Evolutionary conservation across 495 filamentous ascomycete species (phyloP).

Genomic region (Penicillium daleae): DNA sequence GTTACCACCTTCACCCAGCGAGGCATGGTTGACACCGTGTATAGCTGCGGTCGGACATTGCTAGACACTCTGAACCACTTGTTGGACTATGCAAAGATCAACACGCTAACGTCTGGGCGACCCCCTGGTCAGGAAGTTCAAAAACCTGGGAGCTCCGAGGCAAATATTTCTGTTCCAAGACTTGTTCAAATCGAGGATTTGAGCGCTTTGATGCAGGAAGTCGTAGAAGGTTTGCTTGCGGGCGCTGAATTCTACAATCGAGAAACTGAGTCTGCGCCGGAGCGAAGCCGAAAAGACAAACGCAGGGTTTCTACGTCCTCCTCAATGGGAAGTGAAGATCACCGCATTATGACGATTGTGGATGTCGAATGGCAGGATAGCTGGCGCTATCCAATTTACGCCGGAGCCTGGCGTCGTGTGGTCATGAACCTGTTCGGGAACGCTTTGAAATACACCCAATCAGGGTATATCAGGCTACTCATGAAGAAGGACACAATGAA

Average conservation of each 20-base stretch:
- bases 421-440: slow-evolving; percentile 78
- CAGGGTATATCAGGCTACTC: slow-evolving; percentile 41
- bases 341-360: slow-evolving; percentile 47
- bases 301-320: neutral
- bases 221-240: slow-evolving; percentile 36
- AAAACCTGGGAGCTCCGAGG: neutral
- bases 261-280: neutral
- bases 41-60: slow-evolving; percentile 25
- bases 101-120: slow-evolving; percentile 33
- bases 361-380: slow-evolving; percentile 56
- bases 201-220: slow-evolving; percentile 39
- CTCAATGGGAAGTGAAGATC: neutral
- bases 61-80: slow-evolving; percentile 31
- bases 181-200: slow-evolving; percentile 36
- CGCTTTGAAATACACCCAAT: slow-evolving; percentile 68
- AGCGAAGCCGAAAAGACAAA: neutral
- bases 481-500: slow-evolving; percentile 17
- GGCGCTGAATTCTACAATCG: slow-evolving; percentile 27
- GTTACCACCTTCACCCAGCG: slow-evolving; percentile 12
- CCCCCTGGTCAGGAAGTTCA: slow-evolving; percentile 5
- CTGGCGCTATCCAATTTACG: slow-evolving; percentile 60
- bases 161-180: slow-evolving; percentile 20
- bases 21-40: slow-evolving; percentile 19
- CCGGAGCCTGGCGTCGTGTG: slow-evolving; percentile 65
- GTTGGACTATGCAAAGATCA: slow-evolving; percentile 66